Base-by-base conservation (phyloP, 495 filamentous ascomycete species). In the Bathelium albidoporum region DNA sequence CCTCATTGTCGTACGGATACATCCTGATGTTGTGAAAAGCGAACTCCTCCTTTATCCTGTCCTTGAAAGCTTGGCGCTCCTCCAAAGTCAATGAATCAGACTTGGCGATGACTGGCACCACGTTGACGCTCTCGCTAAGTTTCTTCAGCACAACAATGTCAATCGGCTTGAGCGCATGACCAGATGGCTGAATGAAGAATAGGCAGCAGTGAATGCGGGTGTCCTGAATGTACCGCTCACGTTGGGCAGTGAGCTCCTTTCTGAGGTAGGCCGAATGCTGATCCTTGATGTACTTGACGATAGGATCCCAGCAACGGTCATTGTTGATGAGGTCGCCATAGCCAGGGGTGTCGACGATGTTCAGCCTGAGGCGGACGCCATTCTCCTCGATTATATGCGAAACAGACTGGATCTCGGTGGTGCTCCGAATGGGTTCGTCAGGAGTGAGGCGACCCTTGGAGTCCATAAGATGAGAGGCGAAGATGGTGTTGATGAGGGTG, bases 281-380 rank as follows among this genome's bases (percentile, higher is more conserved):
- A 78, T 99, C 95, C 82, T 99, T 99, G 83, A 99, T 99, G 79
- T 99, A 99, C 80, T 97, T 97, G 80, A 99, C 92, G 74, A 99
- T 99, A 59, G 95, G 88, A 71, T 90, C 87, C 87, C 87, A 90
- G 78, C 87, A 90, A 81, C 87, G 81, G 72, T 90, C 87, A 66
- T 90, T 90, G 77, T 90, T 90, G 65, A 90, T 86, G 73, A 89
- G 86, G 69, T 90, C 87, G 68, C 87, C 87, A 71, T 90, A 90
- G 59, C 87, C 87, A 14, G 87, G 87, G 32, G 87, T 90, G 69
- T 90, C 87, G 59, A 90, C 87, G 68, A 90, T 90, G 75, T 90
- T 90, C 60, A 90, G 76, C 49, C 87, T 80, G 59, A 90, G 83
- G 68, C 87, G 87, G 60, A 90, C 87, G 59, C 87, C 87, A 69